Conservation (phyloP, 2,329 filamentous ascomycete genomes). For the Aspergillus flavus region DNA sequence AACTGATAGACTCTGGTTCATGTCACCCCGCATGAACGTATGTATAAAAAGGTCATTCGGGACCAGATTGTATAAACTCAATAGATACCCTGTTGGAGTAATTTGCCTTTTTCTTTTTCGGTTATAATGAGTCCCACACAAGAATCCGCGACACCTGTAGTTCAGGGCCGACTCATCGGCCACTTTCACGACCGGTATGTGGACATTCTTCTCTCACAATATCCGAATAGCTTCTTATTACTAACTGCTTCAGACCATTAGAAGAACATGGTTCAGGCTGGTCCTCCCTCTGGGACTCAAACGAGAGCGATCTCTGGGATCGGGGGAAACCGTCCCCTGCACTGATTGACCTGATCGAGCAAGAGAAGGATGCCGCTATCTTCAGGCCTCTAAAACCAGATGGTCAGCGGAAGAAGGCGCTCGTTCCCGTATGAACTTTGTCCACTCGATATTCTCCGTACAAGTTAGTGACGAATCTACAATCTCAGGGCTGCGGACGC, state of each 20-base stretch:
- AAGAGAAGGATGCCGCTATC: conserved; percentile 14
- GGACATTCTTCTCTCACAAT: not conserved
- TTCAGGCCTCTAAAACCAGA: conserved; percentile 21
- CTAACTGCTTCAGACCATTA: not conserved
- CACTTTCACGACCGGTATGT: not conserved
- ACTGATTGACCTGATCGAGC: conserved; percentile 32
- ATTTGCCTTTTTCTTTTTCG: not conserved
- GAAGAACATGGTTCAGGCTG: conserved; percentile 8
- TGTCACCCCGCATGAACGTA: not conserved
- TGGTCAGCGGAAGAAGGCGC: conserved; percentile 26
- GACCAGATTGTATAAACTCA: not conserved
- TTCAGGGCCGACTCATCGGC: not conserved
- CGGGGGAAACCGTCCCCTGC: conserved; percentile 34
- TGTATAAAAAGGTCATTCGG: not conserved
- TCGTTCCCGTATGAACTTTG: conserved; percentile 29
- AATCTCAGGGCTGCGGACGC: conserved; percentile 33
- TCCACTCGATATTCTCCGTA: not conserved
- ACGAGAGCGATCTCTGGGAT: conserved; percentile 34
- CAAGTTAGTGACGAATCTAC: not conserved
- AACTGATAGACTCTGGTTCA: not conserved
- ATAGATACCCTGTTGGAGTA: too few species aligned
- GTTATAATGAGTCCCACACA: not conserved
- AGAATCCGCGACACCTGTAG: not conserved
- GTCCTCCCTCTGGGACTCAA: conserved; percentile 27
- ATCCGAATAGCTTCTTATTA: too few species aligned